Base-by-base conservation (phyloP, 2,329 filamentous ascomycete genomes). In the Aspergillus terreus region DNA sequence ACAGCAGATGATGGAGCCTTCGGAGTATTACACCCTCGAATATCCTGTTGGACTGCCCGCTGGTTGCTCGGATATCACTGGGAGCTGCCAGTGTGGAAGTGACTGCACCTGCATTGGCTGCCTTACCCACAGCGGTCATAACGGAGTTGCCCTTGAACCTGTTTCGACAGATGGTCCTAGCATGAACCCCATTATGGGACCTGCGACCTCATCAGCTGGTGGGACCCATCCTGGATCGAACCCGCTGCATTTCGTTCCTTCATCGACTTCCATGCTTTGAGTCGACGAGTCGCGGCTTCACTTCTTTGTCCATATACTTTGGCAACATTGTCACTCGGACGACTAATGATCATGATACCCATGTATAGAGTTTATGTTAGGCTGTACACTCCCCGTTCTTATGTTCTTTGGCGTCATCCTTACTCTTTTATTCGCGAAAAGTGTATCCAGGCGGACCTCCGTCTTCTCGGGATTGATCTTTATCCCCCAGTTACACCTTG, bases 81-180 rank as follows among this genome's bases (percentile, higher is more conserved):
- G 78, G 3, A 78, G 72, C 23, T 81, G 78, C 51, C 75, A 76
- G 55, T 81, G 78, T 51, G 77, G 76, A 14, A 75, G 74, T 50
- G 77, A 78, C 36, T 81, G 78, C 57, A 71, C 65, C 49, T 81
- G 78, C 56, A 68, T 77, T n/a, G 78, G 77, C 12, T 81, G 78
- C 57, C 64, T 79, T 11, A 79, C 76, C 3, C 78, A 81, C 50
- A 75, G 71, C 17, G 78, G 76, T 3, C 77, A 79, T 51, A 74
- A 75, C 21, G 76, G 75, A 12, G 56, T 78, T 19, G 54, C 67
- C 10, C 58, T 77, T 14, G 64, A 69, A 10, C 46, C 63, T 15
- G 32, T 49, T 11, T 46, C 55, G 15, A 11, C 49, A 7, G 50
- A 58, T n/a, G 42, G 14, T 15, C 33, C 45, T 21, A 25, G 35